Conservation (phyloP, 495 filamentous ascomycete species). For the Penicillium arizonense region DNA sequence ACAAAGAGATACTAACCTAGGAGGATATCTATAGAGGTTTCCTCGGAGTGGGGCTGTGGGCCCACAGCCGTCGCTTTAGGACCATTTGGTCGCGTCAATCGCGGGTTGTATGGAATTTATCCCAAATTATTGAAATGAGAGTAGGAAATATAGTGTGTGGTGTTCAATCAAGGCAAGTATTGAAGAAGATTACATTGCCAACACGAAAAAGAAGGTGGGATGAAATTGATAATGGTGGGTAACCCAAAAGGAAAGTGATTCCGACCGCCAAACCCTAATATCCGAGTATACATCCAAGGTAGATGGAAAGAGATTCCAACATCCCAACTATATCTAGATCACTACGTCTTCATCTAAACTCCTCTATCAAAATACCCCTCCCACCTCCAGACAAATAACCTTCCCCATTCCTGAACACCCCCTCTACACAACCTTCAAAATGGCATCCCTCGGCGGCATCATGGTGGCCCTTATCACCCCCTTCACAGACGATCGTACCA, state of each 20-base stretch:
- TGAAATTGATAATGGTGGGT: too few relatives aligned
- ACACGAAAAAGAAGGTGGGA: too few relatives aligned
- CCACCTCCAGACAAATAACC: background rate
- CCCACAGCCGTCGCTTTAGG: too few relatives aligned
- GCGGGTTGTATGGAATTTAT: too few relatives aligned
- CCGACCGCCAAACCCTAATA: background rate
- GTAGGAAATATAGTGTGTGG: too few relatives aligned
- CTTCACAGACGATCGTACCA: slow-evolving; percentile 32
- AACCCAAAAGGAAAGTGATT: slow-evolving; percentile 1
- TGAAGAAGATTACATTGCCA: too few relatives aligned
- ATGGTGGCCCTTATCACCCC: slow-evolving; percentile 40
- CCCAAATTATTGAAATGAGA: too few relatives aligned
- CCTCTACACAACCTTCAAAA: slow-evolving; percentile 6
- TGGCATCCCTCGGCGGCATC: slow-evolving; percentile 28
- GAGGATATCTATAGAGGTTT: too few relatives aligned
- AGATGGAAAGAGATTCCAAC: slow-evolving; percentile 3
- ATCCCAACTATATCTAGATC: slow-evolving; percentile 9
- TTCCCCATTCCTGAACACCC: background rate
- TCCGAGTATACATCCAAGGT: background rate
- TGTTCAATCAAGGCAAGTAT: too few relatives aligned
- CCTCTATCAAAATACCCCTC: background rate
- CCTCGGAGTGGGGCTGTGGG: too few relatives aligned
- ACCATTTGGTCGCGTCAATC: too few relatives aligned
- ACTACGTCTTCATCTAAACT: background rate
- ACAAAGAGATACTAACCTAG: too few relatives aligned